Conservation (phyloP, 2,329 filamentous ascomycete genomes). For the Colletotrichum eleusines region DNA sequence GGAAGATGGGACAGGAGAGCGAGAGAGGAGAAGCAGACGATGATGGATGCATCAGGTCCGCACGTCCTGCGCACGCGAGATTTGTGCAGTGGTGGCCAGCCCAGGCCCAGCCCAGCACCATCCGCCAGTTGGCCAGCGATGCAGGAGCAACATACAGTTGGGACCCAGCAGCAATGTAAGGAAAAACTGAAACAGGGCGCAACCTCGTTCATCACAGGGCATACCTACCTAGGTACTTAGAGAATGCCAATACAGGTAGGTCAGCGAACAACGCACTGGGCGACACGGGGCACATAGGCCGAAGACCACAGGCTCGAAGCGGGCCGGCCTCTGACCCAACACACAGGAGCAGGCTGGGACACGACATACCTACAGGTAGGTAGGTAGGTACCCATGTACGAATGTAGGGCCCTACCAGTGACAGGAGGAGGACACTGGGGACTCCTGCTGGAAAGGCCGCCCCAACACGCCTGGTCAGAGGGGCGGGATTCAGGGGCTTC, state of each 20-base stretch:
- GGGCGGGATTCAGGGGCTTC: neutral
- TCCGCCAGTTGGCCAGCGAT: neutral
- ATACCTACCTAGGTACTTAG: no score
- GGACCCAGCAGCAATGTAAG: neutral
- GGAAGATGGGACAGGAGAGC: constrained; percentile 22
- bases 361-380: neutral
- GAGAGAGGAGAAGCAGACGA: constrained; percentile 32
- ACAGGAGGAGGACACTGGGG: neutral
- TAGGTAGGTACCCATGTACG: no score
- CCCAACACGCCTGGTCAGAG: neutral
- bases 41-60: constrained; percentile 34
- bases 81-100: constrained; percentile 33
- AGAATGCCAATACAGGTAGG: neutral
- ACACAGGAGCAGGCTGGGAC: neutral
- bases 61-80: constrained; percentile 35
- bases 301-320: neutral
- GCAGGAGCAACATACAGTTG: constrained; percentile 10
- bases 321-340: neutral
- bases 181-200: neutral
- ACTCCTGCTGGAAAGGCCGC: neutral
- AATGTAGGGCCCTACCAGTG: neutral
- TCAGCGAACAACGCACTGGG: neutral
- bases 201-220: neutral
- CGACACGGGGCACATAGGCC: neutral
- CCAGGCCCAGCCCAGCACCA: constrained; percentile 14